Evolutionary conservation across 805 yeast genomes (phyloP), one percentile per base, ranked within the genome.

Genomic region (Diddensiella caesifluorescens): DNA sequence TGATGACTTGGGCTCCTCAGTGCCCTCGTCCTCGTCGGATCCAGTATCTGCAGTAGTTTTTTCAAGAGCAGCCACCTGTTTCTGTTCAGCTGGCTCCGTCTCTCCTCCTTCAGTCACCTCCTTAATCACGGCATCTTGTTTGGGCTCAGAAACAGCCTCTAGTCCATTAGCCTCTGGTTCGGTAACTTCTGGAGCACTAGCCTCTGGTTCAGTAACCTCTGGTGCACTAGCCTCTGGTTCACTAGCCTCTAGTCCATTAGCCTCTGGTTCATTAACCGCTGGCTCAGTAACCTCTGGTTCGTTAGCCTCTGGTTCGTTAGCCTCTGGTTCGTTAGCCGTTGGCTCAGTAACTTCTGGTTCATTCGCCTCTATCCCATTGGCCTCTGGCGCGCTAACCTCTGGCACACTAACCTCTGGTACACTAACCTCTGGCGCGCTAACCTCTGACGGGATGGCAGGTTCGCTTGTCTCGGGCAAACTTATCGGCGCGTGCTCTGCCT

Each of bases 211-310:
- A n/a, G n/a, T n/a, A n/a, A n/a, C n/a, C n/a, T n/a, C n/a, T n/a
- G n/a, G n/a, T n/a, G n/a, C n/a, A n/a, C n/a, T n/a, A n/a, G n/a
- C n/a, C n/a, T n/a, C n/a, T n/a, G n/a, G n/a, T n/a, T n/a, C n/a
- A n/a, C n/a, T n/a, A n/a, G n/a, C n/a, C n/a, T n/a, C n/a, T n/a
- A n/a, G n/a, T n/a, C n/a, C n/a, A n/a, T n/a, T n/a, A n/a, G n/a
- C n/a, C n/a, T n/a, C n/a, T n/a, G n/a, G n/a, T n/a, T n/a, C n/a
- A n/a, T n/a, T n/a, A n/a, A n/a, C 28, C 20, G 22, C 22, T 6
- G 38, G 20, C 33, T 34, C 39, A n/a, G 31, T 42, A 7, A 21
- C 36, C 18, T 28, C 36, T 3, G 48, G 38, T 26, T 44, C 47
- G 3, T 13, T 45, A 22, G 3, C 40, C 20, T 18, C 23, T 7